phyloP scores from a whole-genome alignment of 2,329 filamentous ascomycete genomes.

The Huntiella decipiens region DNA sequence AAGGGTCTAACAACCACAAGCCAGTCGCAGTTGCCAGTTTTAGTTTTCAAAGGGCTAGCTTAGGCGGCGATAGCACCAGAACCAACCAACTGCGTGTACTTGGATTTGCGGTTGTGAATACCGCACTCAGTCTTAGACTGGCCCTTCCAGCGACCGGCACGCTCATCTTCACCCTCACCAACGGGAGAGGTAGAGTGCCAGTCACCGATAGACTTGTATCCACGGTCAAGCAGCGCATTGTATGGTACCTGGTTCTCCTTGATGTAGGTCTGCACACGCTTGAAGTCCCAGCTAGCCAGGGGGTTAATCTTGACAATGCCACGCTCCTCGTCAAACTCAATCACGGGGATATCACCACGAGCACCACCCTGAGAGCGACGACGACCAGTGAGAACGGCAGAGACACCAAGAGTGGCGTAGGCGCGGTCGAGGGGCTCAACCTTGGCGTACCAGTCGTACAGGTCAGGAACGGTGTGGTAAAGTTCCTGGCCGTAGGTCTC shows the following conservation, averaged over 20 bases:
- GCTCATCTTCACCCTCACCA: slow-evolving; percentile 80
- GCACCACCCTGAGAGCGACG: slow-evolving; percentile 84
- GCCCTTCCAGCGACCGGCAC: slow-evolving; percentile 92
- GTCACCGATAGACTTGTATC: slow-evolving; percentile 97
- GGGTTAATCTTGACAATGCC: slow-evolving; percentile 96
- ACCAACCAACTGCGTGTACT: slow-evolving; percentile 53
- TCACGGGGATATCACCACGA: slow-evolving; percentile 72
- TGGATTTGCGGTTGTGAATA: slow-evolving; percentile 93
- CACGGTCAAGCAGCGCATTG: slow-evolving; percentile 73
- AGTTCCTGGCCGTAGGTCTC: slow-evolving; percentile 61
- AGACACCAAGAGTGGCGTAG: slow-evolving; percentile 70
- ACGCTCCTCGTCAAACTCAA: slow-evolving; percentile 75
- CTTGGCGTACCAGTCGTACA: slow-evolving; percentile 95
- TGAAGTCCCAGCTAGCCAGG: slow-evolving; percentile 81
- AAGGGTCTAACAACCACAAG: background rate
- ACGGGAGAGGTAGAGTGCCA: slow-evolving; percentile 95
- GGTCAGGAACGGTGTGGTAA: slow-evolving; percentile 70
- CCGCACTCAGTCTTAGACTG: slow-evolving; percentile 92
- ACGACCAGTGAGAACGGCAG: slow-evolving; percentile 80
- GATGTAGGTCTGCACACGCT: slow-evolving; percentile 76
- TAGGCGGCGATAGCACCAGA: background rate
- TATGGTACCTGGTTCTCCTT: slow-evolving; percentile 76
- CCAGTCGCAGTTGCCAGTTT: background rate
- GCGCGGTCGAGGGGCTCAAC: slow-evolving; percentile 89
- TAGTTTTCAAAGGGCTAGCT: background rate